phyloP scores from a whole-genome alignment of 2,329 filamentous ascomycete genomes.

The Hypomyces perniciosus region DNA sequence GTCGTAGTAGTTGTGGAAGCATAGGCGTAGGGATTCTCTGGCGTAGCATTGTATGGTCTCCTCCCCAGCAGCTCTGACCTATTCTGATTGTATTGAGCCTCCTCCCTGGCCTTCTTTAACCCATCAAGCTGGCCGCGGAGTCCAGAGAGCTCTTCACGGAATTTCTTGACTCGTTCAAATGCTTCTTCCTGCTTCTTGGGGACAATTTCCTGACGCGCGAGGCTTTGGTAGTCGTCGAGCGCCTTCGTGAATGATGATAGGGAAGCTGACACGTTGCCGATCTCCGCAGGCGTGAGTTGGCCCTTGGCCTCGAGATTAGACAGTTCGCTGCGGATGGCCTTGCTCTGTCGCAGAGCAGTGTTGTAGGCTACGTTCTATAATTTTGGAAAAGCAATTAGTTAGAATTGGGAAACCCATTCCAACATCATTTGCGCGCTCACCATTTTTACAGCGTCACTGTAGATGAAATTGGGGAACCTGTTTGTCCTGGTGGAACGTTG shows the following conservation, averaged over 20 bases:
- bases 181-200: conserved; percentile 90
- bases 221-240: conserved; percentile 82
- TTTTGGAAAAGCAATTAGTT: too few relatives aligned
- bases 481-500: not conserved
- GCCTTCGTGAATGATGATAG: conserved; percentile 78
- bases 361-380: conserved; percentile 76
- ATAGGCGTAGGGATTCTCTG: conserved; percentile 88
- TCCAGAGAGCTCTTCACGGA: conserved; percentile 73
- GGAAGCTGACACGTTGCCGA: conserved; percentile 71
- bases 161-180: conserved; percentile 75
- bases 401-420: not conserved
- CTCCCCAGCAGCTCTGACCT: conserved; percentile 79
- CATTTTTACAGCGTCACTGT: not conserved
- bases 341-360: conserved; percentile 77
- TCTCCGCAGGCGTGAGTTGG: conserved; percentile 49
- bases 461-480: too few relatives aligned
- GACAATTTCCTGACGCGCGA: conserved; percentile 84
- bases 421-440: not conserved
- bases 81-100: conserved; percentile 59
- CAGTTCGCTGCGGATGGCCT: conserved; percentile 70
- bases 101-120: conserved; percentile 71
- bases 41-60: conserved; percentile 70
- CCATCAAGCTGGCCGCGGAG: conserved; percentile 73
- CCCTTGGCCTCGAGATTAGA: conserved; percentile 61
- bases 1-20: conserved; percentile 26